Evolutionary conservation across 805 yeast genomes (phyloP), one percentile per base, ranked within the genome.

Genomic region (Millerozyma miso): DNA sequence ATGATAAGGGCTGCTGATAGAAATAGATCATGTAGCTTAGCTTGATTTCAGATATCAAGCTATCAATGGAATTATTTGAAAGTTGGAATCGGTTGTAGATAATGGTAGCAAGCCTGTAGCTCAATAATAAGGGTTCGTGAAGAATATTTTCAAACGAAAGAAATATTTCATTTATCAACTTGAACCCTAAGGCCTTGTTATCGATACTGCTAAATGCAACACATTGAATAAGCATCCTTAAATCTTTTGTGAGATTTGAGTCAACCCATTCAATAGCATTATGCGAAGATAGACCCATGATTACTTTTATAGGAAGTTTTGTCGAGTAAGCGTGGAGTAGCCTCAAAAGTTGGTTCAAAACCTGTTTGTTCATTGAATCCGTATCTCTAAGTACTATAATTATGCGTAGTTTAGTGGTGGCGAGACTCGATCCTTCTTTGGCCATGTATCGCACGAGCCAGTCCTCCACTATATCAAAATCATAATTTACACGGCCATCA

Each of bases 61-160:
- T 52, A 45, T 70, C 74, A 38, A 70, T 66, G 10, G 74, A 69
- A 44, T 67, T 69, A 49, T 67, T 69, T 31, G 70, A 55, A 46
- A 62, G 59, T 37, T 62, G 59, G 41, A 69, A 69, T 32, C 76
- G 48, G 33, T 54, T 54, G 33, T 64, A 49, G 12, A 70, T 52
- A 8, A 68, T 59, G 7, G 63, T 45, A 7, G 57, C 38, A 14
- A 60, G 37, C 7, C 41, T 50, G 2, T 62, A 57, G 36, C 60
- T 62, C 2, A 66, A 42, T 4, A 59, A 39, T 15, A 62, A 46
- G 16, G 48, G 49, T 3, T 43, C 49, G 12, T 48, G 50, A 10
- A 50, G 45, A 10, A 53, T 48, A 41, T 53, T 45, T 26, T 58
- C 56, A 38, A 56, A 52, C 23, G 58, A 54, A 29, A 67, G 50